These are phyloP conservation scores for Debaryomyces tyrocola DNA, from an alignment of 805 yeast genomes.

Conservation along the genomic window DNA sequence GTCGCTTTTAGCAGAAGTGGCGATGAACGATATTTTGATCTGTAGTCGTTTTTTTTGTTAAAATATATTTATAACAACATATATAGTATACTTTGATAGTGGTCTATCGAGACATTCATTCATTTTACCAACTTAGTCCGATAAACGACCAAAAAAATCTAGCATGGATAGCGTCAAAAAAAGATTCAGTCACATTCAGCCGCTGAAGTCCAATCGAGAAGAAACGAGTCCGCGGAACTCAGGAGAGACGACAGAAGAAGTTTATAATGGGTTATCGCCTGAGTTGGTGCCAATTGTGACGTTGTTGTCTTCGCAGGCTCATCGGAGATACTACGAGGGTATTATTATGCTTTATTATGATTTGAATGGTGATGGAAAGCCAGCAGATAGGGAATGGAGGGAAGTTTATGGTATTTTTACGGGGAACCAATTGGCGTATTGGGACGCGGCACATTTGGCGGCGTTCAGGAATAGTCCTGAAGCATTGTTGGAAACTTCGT, in stretches of 20 bases:
- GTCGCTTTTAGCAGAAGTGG: too few relatives aligned
- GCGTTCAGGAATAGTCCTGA: conserved; percentile 53
- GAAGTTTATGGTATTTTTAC: conserved; percentile 90
- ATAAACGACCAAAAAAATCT: neutral
- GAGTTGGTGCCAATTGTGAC: conserved; percentile 73
- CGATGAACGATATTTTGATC: too few relatives aligned
- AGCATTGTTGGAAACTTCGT: conserved; percentile 53
- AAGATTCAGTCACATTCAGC: conserved; percentile 14
- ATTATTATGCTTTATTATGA: conserved; percentile 73
- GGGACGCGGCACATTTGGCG: conserved; percentile 77
- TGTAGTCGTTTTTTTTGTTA: too few relatives aligned
- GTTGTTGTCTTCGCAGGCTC: conserved; percentile 68
- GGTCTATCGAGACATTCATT: too few relatives aligned
- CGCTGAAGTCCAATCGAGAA: neutral
- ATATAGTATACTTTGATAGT: too few relatives aligned
- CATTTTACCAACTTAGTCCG: too few relatives aligned
- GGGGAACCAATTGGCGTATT: conserved; percentile 88
- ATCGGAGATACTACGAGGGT: conserved; percentile 75
- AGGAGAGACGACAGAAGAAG: conserved; percentile 3
- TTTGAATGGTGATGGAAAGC: conserved; percentile 80
- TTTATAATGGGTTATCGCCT: conserved; percentile 35
- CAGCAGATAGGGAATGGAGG: conserved; percentile 81
- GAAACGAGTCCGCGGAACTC: conserved; percentile 6
- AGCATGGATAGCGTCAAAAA: conserved; percentile 12
- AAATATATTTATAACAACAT: too few relatives aligned